Evolutionary conservation across 805 yeast species (phyloP), one percentile per base, ranked within the genome.

Genomic region (Candida khao-thaluensis): DNA sequence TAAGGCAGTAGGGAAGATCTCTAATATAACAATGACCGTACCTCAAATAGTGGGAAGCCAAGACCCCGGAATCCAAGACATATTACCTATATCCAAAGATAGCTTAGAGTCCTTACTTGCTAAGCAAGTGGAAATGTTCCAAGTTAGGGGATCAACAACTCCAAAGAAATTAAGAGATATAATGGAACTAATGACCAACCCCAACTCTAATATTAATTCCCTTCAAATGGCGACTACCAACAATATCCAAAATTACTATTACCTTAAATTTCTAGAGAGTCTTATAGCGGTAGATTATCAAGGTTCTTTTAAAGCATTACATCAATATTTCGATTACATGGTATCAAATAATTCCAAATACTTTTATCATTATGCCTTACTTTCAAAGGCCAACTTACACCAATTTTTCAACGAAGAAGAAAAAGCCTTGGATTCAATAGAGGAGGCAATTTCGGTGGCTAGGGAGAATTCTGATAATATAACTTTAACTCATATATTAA

Each of bases 401-500:
- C 81, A 82, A 16, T 76, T 74, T 37, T 85, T 83, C 55, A 79
- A 81, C 20, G 79, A 81, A 40, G 74, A 75, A 45, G 72, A 71
- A 9, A 82, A 82, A 43, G 95, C 96, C 0, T 56, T 87, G 10
- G 72, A 82, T 47, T 82, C 95, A 1, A 84, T 88, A 7, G 87
- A 84, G 45, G 96, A 89, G 56, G 93, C 96, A 0, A 83, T 88
- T 2, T 71, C 84, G 5, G 88, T 89, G 2, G 96, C 96, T 0
- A 67, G 96, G 48, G 96, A 89, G 51, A 82, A 83, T 50, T 81
- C 81, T 45, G 96, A 90, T 57, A 71, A 77, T 40, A 68, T 72
- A 10, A 85, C 95, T 17, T 68, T 88, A 29, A 82, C 85, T 18
- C 80, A 80, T 49, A 72, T 88, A 11, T 64, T 88, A 35, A 72